Evolutionary conservation across 176 grass and related monocot species (phyloP).

Genomic region (Pontederia crassipes): DNA sequence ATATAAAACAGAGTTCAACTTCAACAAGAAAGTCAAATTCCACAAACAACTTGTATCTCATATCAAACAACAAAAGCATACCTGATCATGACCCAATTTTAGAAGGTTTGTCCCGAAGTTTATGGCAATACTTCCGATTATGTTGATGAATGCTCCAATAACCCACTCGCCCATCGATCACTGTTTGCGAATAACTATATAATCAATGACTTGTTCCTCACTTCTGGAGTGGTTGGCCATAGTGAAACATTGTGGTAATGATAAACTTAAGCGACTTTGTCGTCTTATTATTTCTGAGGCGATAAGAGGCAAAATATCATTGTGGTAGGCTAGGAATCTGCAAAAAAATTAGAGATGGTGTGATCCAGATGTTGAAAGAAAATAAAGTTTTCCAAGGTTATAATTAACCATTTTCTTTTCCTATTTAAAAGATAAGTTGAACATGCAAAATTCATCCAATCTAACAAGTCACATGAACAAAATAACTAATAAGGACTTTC

Average conservation of each 20-base stretch:
- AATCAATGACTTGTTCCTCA: slow-evolving; percentile 1
- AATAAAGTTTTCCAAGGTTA: no score
- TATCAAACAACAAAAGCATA: slow-evolving; percentile 20
- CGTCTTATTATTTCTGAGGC: no score
- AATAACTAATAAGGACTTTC: no score
- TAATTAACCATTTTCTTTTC: no score
- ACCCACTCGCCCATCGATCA: slow-evolving; percentile 87
- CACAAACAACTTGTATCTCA: background rate
- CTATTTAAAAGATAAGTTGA: no score
- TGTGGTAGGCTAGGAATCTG: no score
- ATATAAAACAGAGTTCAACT: slow-evolving; percentile 5
- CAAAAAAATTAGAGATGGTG: no score
- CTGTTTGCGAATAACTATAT: slow-evolving; percentile 11
- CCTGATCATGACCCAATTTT: slow-evolving; percentile 99
- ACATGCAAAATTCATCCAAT: no score
- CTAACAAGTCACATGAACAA: no score
- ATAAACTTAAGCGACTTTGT: background rate
- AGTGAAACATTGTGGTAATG: background rate
- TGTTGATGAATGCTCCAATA: slow-evolving; percentile 92
- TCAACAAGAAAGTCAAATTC: slow-evolving; percentile 3
- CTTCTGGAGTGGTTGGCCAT: background rate
- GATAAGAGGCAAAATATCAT: no score
- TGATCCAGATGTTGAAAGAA: no score
- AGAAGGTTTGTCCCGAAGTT: slow-evolving; percentile 98
- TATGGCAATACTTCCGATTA: slow-evolving; percentile 95